phyloP scores from a whole-genome alignment of 495 filamentous ascomycete genomes.

The Beverwykella pulmonaria region DNA sequence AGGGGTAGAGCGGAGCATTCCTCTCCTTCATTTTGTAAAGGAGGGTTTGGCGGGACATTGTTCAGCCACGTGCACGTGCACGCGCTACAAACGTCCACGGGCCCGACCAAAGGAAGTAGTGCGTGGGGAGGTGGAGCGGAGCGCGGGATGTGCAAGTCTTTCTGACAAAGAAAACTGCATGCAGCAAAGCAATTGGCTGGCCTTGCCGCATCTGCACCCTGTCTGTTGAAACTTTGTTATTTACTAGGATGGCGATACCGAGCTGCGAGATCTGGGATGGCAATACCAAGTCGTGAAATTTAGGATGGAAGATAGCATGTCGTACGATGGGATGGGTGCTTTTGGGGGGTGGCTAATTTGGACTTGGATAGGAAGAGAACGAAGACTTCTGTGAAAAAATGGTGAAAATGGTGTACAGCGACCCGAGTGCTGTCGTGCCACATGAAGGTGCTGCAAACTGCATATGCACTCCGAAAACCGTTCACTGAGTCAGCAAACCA shows the following conservation, averaged over 20 bases:
- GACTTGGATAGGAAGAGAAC: no score
- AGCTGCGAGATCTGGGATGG: background rate
- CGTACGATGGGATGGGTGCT: no score
- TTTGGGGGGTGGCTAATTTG: no score
- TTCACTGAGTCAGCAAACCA: background rate
- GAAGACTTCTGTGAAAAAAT: no score
- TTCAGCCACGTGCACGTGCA: no score
- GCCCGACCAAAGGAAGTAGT: background rate
- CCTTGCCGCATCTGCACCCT: background rate
- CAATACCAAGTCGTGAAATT: background rate
- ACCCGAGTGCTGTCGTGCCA: no score
- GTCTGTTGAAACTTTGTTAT: background rate
- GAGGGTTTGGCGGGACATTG: no score
- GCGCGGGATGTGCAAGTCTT: no score
- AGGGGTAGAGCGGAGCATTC: no score
- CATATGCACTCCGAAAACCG: background rate
- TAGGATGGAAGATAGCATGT: no score
- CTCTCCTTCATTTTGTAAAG: no score
- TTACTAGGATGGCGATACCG: background rate
- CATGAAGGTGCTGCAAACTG: background rate
- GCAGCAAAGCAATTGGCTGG: background rate
- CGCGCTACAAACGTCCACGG: background rate
- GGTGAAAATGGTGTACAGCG: no score
- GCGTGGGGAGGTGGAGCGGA: background rate
- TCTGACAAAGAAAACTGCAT: background rate